These are phyloP conservation scores for Pseudogymnoascus destructans DNA, from an alignment of 2,329 filamentous ascomycete species.

Conservation along the genomic window DNA sequence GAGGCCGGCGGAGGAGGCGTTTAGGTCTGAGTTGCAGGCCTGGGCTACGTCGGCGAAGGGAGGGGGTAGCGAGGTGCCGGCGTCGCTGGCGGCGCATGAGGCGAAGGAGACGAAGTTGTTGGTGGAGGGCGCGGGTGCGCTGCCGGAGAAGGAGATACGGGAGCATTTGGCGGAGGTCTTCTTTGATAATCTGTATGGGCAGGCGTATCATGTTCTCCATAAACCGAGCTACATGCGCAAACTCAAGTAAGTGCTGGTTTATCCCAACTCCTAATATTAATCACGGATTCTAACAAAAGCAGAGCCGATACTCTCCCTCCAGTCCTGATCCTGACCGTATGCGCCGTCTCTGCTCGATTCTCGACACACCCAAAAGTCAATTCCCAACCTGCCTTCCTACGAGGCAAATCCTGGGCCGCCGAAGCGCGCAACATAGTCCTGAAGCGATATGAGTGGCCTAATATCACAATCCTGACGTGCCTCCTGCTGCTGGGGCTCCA, in stretches of 20 bases:
- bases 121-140: slow-evolving; percentile 66
- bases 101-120: slow-evolving; percentile 65
- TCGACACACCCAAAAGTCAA: slow-evolving; percentile 74
- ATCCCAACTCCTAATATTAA: not conserved
- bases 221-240: slow-evolving; percentile 96
- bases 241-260: slow-evolving; percentile 41
- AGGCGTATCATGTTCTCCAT: slow-evolving; percentile 86
- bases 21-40: slow-evolving; percentile 64
- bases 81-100: slow-evolving; percentile 45
- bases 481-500: slow-evolving; percentile 80
- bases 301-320: slow-evolving; percentile 72
- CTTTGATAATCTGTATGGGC: slow-evolving; percentile 91
- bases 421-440: slow-evolving; percentile 78
- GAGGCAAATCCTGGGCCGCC: slow-evolving; percentile 83
- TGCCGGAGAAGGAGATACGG: slow-evolving; percentile 79
- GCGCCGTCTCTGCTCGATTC: slow-evolving; percentile 88
- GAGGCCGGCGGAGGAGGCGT: slow-evolving; percentile 74
- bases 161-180: slow-evolving; percentile 89
- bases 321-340: slow-evolving; percentile 84
- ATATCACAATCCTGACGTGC: slow-evolving; percentile 89
- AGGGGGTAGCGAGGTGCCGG: slow-evolving; percentile 35
- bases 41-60: slow-evolving; percentile 57
- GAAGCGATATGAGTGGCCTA: slow-evolving; percentile 83
- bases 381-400: slow-evolving; percentile 60
- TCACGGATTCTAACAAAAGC: slow-evolving; percentile 15